Base-by-base conservation (phyloP, 2,329 filamentous ascomycete species). In the Colletotrichum tofieldiae region DNA sequence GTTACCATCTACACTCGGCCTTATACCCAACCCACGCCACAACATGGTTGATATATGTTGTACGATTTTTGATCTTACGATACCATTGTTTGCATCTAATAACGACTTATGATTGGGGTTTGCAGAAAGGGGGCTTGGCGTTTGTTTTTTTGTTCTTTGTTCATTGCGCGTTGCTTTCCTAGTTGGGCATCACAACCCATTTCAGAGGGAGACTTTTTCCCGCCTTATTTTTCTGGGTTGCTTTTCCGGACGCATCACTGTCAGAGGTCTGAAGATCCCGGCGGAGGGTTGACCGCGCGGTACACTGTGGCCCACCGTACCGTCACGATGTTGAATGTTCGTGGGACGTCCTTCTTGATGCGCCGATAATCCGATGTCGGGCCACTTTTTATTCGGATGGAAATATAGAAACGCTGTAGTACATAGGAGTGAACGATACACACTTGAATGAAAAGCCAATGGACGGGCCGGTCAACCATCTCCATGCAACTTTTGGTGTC, bases 1-100 rank as follows among this genome's bases (percentile, higher is more conserved):
- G 39, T 26, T 35, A 67, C 45, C 35, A 43, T 35, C 41, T 26
- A 52, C 45, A 60, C 23, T 69, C 62, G 29, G 65, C 55, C n/a
- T 35, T 65, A 72, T 70, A 70, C 70, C 70, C 67, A 62, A 59
- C 71, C 29, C 49, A 62, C 58, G 45, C 71, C 29, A 45, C 67
- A 71, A 43, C 54, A 71, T 62, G 51, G 43, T 67, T 71, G 49
- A 55, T 32, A 65, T 23, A 67, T 71, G 70, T 51, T 73, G 71
- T 73, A 67, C 62, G 71, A 66, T 59, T 73, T 65, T 68, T 66
- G 55, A 66, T 71, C 61, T 62, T 51, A 73, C 62, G 67, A 73
- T 73, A 73, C 71, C 71, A 67, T 45, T 67, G 49, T 72, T 72
- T 45, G 61, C 51, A 71, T 67, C 49, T 71, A 69, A 73, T 73